These are phyloP conservation scores for Pichia gijzeniarum DNA, from an alignment of 805 yeast species.

Conservation along the genomic window DNA sequence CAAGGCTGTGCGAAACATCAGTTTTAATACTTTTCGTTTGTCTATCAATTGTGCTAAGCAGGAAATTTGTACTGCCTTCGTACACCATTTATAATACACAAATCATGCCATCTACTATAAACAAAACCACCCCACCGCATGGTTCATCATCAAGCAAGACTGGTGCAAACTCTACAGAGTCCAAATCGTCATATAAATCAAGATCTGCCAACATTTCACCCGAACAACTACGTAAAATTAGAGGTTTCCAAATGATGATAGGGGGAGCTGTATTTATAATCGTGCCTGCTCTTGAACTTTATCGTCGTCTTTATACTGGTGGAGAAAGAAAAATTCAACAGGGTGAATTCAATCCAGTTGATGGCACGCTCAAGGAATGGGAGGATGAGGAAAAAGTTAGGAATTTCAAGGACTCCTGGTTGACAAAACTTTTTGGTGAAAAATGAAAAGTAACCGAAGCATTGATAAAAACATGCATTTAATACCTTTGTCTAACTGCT, in stretches of 20 bases:
- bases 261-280: constrained; percentile 26
- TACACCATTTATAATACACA: too few species aligned
- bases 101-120: too few species aligned
- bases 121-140: constrained; percentile 1
- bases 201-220: constrained; percentile 14
- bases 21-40: too few species aligned
- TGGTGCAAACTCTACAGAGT: background rate
- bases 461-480: too few species aligned
- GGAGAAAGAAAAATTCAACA: constrained; percentile 38
- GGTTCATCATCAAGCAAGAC: constrained; percentile 1
- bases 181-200: constrained; percentile 9
- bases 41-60: too few species aligned
- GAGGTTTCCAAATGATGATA: constrained; percentile 27
- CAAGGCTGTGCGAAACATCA: too few species aligned
- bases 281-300: constrained; percentile 29
- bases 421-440: constrained; percentile 38
- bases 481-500: background rate
- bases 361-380: constrained; percentile 40
- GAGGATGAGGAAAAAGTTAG: constrained; percentile 35
- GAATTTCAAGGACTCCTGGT: constrained; percentile 33
- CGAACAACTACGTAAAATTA: constrained; percentile 21
- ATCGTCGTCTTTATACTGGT: constrained; percentile 32
- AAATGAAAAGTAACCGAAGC: constrained; percentile 32
- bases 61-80: too few species aligned
- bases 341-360: constrained; percentile 38